Evolutionary conservation across 192 early-diverging fungal genomes (phyloP).

Genomic region (Linnemannia exigua): DNA sequence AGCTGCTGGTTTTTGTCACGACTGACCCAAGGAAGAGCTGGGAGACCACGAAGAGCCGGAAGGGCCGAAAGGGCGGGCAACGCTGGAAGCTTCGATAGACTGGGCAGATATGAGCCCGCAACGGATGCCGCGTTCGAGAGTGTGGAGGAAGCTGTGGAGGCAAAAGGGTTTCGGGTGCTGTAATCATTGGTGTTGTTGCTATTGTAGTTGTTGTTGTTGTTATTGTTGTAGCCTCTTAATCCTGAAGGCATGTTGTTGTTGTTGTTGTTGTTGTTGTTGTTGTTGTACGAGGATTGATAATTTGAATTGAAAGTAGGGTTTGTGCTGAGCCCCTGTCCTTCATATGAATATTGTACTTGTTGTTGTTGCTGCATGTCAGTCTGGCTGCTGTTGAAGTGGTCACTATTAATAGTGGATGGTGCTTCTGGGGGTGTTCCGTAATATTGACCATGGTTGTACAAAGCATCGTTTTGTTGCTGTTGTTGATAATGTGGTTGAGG

Average conservation of each 20-base stretch:
- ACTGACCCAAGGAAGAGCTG: constrained; percentile 37
- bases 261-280: neutral
- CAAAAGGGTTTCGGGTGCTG: constrained; percentile 25
- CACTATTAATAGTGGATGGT: constrained; percentile 43
- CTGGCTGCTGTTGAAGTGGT: neutral
- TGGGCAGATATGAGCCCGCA: constrained; percentile 50
- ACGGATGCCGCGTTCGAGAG: constrained; percentile 48
- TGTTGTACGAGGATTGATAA: constrained; percentile 28
- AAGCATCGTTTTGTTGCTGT: constrained; percentile 2
- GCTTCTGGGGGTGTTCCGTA: constrained; percentile 8
- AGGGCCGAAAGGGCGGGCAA: constrained; percentile 31
- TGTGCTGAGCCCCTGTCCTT: constrained; percentile 15
- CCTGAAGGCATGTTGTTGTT: constrained; percentile 6
- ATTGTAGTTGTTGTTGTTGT: constrained; percentile 10
- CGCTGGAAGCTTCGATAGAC: constrained; percentile 42
- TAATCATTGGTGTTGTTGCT: neutral
- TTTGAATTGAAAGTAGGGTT: constrained; percentile 32
- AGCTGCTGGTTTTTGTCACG: constrained; percentile 32
- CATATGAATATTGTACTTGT: constrained; percentile 26
- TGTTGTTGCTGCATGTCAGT: neutral
- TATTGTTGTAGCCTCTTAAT: neutral
- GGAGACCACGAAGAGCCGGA: constrained; percentile 13
- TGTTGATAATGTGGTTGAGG: neutral
- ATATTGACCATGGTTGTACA: constrained; percentile 32
- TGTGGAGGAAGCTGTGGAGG: constrained; percentile 33